Evolutionary conservation across 768 basidiomycete genomes (phyloP).

Genomic region (Termitomyces sp.): DNA sequence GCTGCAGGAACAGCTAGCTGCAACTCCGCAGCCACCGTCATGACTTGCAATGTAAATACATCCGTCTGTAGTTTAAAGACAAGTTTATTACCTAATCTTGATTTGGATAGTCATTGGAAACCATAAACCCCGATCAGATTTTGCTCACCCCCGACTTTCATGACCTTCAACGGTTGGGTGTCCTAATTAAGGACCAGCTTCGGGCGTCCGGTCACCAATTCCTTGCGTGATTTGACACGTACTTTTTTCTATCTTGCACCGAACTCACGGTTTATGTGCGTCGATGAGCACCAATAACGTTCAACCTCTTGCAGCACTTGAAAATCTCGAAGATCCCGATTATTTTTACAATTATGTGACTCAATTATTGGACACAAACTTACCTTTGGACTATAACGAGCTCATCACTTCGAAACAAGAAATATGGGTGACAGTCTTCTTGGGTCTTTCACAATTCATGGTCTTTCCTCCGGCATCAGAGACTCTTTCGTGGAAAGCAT

Average conservation of each 20-base stretch:
- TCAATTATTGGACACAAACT: constrained; percentile 13
- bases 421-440: constrained; percentile 46
- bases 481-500: constrained; percentile 43
- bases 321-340: constrained; percentile 15
- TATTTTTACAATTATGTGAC: constrained; percentile 15
- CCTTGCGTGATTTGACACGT: neutral
- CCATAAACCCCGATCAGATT: neutral
- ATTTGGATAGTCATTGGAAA: neutral
- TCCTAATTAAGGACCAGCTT: neutral
- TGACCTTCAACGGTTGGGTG: neutral
- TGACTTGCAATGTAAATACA: constrained; percentile 2
- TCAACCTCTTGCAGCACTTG: constrained; percentile 9
- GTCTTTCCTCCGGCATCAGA: constrained; percentile 52
- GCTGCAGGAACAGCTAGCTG: constrained; percentile 54
- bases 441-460: constrained; percentile 48
- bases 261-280: constrained; percentile 2
- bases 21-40: constrained; percentile 6
- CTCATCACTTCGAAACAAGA: constrained; percentile 28
- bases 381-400: constrained; percentile 12
- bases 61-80: constrained; percentile 4
- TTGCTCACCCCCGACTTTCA: neutral
- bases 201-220: neutral
- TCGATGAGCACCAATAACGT: constrained; percentile 13
- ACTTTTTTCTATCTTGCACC: neutral
- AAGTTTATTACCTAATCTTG: constrained; percentile 3